Conservation (phyloP, 225 moss, liverwort and hornwort genomes). For the Sphagnum contortum region DNA sequence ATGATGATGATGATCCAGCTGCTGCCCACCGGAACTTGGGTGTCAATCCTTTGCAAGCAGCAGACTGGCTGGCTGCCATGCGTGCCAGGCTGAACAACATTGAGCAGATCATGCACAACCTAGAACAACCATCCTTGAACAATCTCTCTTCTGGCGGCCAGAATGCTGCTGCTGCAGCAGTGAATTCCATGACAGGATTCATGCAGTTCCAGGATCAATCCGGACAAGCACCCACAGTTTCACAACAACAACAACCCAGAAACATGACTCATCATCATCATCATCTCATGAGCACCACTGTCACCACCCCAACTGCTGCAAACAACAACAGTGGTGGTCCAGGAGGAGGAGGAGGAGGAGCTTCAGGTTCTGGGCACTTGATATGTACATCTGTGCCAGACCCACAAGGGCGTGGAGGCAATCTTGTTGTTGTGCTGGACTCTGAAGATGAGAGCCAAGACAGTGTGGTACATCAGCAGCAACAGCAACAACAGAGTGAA, state of each 20-base stretch:
- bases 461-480: neutral
- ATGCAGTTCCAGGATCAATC: neutral
- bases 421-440: neutral
- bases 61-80: constrained; percentile 25
- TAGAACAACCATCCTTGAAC: constrained; percentile 17
- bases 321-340: neutral
- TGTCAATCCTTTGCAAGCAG: constrained; percentile 19
- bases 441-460: neutral
- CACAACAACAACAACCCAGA: neutral
- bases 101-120: constrained; percentile 26
- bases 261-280: neutral
- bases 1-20: constrained; percentile 4
- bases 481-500: too few relatives aligned
- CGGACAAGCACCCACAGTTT: neutral
- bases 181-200: neutral
- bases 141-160: neutral
- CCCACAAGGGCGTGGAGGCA: neutral
- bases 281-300: neutral
- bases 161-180: neutral
- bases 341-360: neutral
- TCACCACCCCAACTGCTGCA: neutral
- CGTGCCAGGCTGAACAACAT: constrained; percentile 30
- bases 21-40: constrained; percentile 13
- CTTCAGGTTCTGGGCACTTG: too few relatives aligned
- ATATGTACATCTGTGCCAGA: neutral